These are phyloP conservation scores for Suillus subluteus DNA, from an alignment of 768 basidiomycete species.

Conservation along the genomic window DNA sequence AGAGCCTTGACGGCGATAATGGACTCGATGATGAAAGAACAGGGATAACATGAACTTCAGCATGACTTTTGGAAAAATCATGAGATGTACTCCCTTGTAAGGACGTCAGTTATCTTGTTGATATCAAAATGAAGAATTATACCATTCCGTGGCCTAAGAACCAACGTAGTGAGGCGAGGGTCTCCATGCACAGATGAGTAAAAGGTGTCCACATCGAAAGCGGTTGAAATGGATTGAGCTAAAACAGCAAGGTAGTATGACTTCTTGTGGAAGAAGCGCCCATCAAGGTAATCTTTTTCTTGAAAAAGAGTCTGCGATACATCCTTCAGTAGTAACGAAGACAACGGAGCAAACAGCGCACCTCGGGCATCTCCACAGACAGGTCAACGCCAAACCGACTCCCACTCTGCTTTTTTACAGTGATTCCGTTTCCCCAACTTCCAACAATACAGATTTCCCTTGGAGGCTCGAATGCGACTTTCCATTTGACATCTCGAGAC, in stretches of 20 bases:
- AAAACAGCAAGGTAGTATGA: constrained; percentile 87
- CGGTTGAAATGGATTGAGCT: constrained; percentile 57
- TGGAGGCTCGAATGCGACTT: constrained; percentile 79
- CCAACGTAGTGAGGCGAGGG: constrained; percentile 65
- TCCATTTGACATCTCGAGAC: constrained; percentile 85
- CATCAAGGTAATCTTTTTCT: constrained; percentile 92
- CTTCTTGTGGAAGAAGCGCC: constrained; percentile 90
- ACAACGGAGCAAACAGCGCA: constrained; percentile 38
- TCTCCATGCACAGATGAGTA: constrained; percentile 65
- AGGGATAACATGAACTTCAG: constrained; percentile 76
- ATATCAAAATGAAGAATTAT: constrained; percentile 27
- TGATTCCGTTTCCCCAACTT: constrained; percentile 82
- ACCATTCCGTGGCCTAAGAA: constrained; percentile 63
- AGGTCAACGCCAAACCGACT: constrained; percentile 74
- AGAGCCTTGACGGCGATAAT: constrained; percentile 67
- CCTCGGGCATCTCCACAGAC: constrained; percentile 85
- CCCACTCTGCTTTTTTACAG: constrained; percentile 72
- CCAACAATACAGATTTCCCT: constrained; percentile 78
- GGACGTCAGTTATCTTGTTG: constrained; percentile 26
- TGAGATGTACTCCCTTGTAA: constrained; percentile 49
- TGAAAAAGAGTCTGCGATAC: constrained; percentile 72
- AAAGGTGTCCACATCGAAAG: constrained; percentile 56
- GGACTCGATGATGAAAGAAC: constrained; percentile 61
- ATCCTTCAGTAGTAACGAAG: constrained; percentile 10
- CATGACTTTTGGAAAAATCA: constrained; percentile 71